Base-by-base conservation (phyloP, 352 stramenopile species). In the Phytophthora fragariae region DNA sequence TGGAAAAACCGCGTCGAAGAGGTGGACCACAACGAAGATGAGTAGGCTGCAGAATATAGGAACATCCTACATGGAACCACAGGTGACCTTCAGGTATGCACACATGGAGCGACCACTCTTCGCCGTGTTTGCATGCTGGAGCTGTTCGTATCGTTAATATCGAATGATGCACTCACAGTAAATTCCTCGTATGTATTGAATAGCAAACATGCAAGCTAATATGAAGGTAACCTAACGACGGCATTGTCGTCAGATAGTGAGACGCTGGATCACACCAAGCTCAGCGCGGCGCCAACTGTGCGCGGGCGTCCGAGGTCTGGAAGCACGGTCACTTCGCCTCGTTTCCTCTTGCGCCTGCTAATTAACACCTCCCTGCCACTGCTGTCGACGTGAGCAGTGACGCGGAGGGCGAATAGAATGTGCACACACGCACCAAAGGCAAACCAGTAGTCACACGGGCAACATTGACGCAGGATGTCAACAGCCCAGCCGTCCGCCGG, bases 341-440 rank as follows among this genome's bases (percentile, higher is more conserved):
- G 29, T 14, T 66, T 66, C 9, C 35, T 41, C 35, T 41, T 41
- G 7, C 33, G 27, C 12, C 35, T 50, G 17, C 60, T 57, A 9
- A 59, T 52, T 14, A 54, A n/a, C n/a, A 66, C 31, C 5, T 67
- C 60, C 5, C 60, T 39, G 0, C 49, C 60, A 10, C 31, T 66
- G 29, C 59, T 66, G 49, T 66, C 47, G 3, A 66, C 47, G 29
- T 66, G 47, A 37, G 35, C 50, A 44, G 61, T 56, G 21, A 61
- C 19, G 4, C 50, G 61, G 5, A 61, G 49, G 4, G 49, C 21
- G 27, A 68, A 68, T n/a, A 47, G 21, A 2, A 68, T 8, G 15
- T 55, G 61, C 1, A 68, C 44, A 44, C 61, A 68, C 10, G 37
- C 19, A 2, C 61, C 52, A 12, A 68, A 61, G 0, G 4, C 37